These are phyloP conservation scores for Bruguiera gymnorhiza DNA, from an alignment of 345 rosid genomes.

Conservation along the genomic window DNA sequence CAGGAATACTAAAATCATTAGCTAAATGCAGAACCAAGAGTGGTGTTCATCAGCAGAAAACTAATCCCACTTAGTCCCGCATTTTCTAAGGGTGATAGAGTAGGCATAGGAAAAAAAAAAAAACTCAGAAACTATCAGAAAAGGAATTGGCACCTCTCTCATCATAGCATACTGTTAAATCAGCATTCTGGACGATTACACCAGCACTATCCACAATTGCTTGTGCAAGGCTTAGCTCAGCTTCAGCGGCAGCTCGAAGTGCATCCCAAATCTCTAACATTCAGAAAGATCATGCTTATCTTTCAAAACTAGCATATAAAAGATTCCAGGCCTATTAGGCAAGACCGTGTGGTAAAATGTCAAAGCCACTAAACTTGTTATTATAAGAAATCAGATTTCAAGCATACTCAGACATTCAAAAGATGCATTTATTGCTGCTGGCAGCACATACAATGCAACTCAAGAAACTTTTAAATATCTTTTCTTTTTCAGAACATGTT, in stretches of 20 bases:
- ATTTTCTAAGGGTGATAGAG: not conserved
- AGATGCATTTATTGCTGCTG: too few relatives aligned
- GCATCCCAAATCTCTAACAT: slow-evolving; percentile 85
- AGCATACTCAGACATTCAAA: too few relatives aligned
- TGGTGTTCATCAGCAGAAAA: not conserved
- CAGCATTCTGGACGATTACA: slow-evolving; percentile 60
- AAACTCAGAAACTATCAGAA: not conserved
- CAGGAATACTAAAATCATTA: not conserved
- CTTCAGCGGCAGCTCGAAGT: slow-evolving; percentile 71
- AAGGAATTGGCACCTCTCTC: slow-evolving; percentile 56
- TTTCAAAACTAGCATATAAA: not conserved
- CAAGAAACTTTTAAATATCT: too few relatives aligned
- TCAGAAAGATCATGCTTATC: not conserved
- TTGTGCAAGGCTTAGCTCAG: slow-evolving; percentile 57
- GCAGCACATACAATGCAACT: too few relatives aligned
- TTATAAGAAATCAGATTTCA: not conserved
- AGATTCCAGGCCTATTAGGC: not conserved
- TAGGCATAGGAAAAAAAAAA: not conserved
- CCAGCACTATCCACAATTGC: slow-evolving; percentile 82
- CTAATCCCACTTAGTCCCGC: not conserved
- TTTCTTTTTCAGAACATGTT: too few relatives aligned
- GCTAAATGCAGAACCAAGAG: not conserved
- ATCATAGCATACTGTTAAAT: slow-evolving; percentile 79
- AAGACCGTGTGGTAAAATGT: not conserved
- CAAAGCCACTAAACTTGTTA: not conserved